A percentile compares a stretch with the other conserved stretches of the same genome.
Evolutionary conservation across 768 basidiomycete genomes (phyloP).

Genomic region (Pisolithus orientalis): DNA sequence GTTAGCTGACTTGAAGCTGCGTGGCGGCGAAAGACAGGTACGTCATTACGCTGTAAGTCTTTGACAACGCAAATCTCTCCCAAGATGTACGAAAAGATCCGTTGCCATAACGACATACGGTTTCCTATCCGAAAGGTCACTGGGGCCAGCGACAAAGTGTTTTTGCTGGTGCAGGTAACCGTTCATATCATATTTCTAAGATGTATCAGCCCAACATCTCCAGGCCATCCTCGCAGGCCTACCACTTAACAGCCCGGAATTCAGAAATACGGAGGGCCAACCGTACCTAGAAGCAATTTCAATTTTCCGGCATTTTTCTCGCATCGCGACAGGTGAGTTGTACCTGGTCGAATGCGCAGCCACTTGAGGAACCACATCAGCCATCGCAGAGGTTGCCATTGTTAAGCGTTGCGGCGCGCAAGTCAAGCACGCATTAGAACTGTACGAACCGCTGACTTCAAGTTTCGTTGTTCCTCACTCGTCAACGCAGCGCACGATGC

Average conservation of each 20-base stretch:
- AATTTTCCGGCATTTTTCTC: conserved; percentile 68
- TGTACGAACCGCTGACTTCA: conserved; percentile 32
- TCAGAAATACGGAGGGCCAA: conserved; percentile 65
- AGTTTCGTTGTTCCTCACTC: neutral
- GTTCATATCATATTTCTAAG: neutral
- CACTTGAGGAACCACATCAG: conserved; percentile 33
- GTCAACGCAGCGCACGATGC: conserved; percentile 55
- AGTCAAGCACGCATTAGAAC: conserved; percentile 67
- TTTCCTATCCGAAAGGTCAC: conserved; percentile 68
- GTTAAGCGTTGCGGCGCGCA: conserved; percentile 59
- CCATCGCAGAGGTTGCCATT: conserved; percentile 71
- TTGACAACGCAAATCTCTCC: neutral
- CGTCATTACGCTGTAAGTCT: neutral
- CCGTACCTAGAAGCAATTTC: conserved; percentile 61
- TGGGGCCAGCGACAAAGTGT: conserved; percentile 69
- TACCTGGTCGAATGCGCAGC: neutral
- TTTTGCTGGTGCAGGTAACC: conserved; percentile 70
- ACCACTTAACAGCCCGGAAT: conserved; percentile 61
- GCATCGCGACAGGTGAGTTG: conserved; percentile 66
- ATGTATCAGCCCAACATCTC: conserved; percentile 4
- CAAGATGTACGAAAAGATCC: conserved; percentile 60
- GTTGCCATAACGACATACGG: conserved; percentile 70
- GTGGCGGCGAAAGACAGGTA: conserved; percentile 73
- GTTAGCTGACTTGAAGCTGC: conserved; percentile 60
- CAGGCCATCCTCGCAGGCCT: conserved; percentile 72